Percentiles rank a stretch among this genome's conserved stretches.
Evolutionary conservation across 768 basidiomycete species (phyloP).

Genomic region (Mycena rosella): DNA sequence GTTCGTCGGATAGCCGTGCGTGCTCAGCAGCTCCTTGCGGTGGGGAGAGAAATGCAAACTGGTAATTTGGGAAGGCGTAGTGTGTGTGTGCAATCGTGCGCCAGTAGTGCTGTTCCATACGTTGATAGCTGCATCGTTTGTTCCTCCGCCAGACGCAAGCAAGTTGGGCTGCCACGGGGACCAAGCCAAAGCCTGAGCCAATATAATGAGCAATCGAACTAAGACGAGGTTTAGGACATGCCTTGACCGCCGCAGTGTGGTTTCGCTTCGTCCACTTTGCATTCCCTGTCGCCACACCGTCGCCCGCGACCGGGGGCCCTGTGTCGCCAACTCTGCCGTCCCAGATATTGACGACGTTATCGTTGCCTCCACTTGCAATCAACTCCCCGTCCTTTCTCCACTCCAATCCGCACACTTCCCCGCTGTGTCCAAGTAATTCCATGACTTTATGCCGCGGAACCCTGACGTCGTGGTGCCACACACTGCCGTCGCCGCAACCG

Average conservation of each 20-base stretch:
- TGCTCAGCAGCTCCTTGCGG: conserved; percentile 90
- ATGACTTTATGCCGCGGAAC: conserved; percentile 89
- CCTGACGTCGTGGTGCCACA: conserved; percentile 97
- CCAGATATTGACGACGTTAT: conserved; percentile 99
- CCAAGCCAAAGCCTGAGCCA: conserved; percentile 90
- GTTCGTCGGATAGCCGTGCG: conserved; percentile 95
- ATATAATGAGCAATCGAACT: conserved; percentile 2
- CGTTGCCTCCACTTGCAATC: conserved; percentile 95
- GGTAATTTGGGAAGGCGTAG: conserved; percentile 92
- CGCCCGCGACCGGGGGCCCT: conserved; percentile 33
- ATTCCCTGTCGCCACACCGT: conserved; percentile 62
- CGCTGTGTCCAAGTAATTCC: conserved; percentile 90
- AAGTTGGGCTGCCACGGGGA: conserved; percentile 96
- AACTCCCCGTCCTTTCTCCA: conserved; percentile 93
- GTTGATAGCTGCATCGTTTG: conserved; percentile 91
- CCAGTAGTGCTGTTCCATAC: conserved; percentile 95
- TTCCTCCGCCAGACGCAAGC: conserved; percentile 94
- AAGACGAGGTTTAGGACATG: conserved; percentile 36
- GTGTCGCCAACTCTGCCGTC: conserved; percentile 83
- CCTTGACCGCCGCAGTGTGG: conserved; percentile 91
- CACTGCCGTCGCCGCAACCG: conserved; percentile 94
- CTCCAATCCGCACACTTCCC: conserved; percentile 92
- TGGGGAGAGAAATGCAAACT: conserved; percentile 90
- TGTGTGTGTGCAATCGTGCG: conserved; percentile 87
- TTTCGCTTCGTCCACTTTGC: conserved; percentile 94